Evolutionary conservation across 306 rosid species (phyloP), one percentile per base, ranked within the genome.

Genomic region (Prunus armeniaca): DNA sequence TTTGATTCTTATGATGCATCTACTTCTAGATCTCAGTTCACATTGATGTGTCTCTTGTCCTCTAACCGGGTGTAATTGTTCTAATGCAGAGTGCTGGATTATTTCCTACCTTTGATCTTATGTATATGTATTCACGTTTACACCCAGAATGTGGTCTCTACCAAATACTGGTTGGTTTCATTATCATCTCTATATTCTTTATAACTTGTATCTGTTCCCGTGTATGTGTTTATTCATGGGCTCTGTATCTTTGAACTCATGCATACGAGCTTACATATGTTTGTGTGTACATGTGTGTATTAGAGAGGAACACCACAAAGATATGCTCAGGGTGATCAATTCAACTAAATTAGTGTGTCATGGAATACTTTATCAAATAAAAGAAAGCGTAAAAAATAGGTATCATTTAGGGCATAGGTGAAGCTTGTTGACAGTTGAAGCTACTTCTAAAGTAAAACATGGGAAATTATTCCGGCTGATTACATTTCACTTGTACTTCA

Each of bases 41-140:
- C 62, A 58, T 56, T 73, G 54, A 57, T 65, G 45, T 51, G 27
- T 68, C 64, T 9, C 58, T 66, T 64, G 55, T 67, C 76, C 76
- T 87, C 79, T 87, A 70, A 79, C 54, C 62, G 52, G 20, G 66
- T 79, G 77, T 52, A 14, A 25, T 72, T 79, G 67, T 72, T 66
- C 18, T 25, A 24, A 46, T 85, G 82, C 91, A 95, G 97, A 83
- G 86, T 66, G 98, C 98, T 79, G 96, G 98, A 68, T 79, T 95
- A 76, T 88, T 95, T 81, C 98, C 98, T 58, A 84, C 90, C 46
- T 92, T 78, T 69, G 98, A 95, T 55, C 91, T 90, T 80, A 75
- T 95, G 92, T 80, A 76, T 84, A 84, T 89, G 87, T 89, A 92
- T 78, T 95, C 96, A 57, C 88, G 86, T 58, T 72, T 86, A 71